Evolutionary conservation across 2,329 filamentous ascomycete species (phyloP).

Genomic region (Pseudogymnoascus sp.): DNA sequence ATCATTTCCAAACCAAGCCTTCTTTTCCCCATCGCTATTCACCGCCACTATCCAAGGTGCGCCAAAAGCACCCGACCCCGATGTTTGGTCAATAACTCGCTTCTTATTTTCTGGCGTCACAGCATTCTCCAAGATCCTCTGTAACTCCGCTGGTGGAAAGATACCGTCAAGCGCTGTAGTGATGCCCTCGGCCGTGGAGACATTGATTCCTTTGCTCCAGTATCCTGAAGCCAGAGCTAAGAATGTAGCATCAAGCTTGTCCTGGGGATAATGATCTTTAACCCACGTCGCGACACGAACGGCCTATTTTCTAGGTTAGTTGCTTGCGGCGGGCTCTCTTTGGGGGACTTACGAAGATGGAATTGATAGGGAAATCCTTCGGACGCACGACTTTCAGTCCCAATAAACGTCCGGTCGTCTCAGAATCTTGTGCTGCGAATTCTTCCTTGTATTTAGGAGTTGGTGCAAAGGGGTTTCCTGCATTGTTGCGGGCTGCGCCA

Average conservation of each 20-base stretch:
- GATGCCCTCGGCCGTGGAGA: constrained; percentile 16
- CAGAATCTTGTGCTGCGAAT: constrained; percentile 15
- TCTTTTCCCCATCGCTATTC: constrained; percentile 14
- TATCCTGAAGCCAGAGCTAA: constrained; percentile 16
- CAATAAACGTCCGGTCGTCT: constrained; percentile 14
- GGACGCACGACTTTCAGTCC: constrained; percentile 17
- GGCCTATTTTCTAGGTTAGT: constrained; percentile 11
- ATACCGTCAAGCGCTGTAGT: constrained; percentile 13
- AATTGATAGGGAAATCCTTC: constrained; percentile 15
- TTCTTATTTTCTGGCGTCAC: constrained; percentile 18
- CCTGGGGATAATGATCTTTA: constrained; percentile 13
- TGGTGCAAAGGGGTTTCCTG: constrained; percentile 16
- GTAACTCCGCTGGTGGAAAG: constrained; percentile 13
- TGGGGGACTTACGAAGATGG: constrained; percentile 15
- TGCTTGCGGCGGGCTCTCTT: neutral
- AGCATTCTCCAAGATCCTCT: constrained; percentile 16
- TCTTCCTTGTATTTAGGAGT: constrained; percentile 17
- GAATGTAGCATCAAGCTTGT: constrained; percentile 17
- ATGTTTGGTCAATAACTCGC: constrained; percentile 16
- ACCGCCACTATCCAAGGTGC: constrained; percentile 19
- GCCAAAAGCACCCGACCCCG: constrained; percentile 16
- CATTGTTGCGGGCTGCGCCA: constrained; percentile 16
- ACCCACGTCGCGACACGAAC: constrained; percentile 18
- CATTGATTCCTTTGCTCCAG: constrained; percentile 17
- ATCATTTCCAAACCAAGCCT: constrained; percentile 20